Evolutionary conservation across 345 rosid species (phyloP).

Genomic region (Luvunga scandens): DNA sequence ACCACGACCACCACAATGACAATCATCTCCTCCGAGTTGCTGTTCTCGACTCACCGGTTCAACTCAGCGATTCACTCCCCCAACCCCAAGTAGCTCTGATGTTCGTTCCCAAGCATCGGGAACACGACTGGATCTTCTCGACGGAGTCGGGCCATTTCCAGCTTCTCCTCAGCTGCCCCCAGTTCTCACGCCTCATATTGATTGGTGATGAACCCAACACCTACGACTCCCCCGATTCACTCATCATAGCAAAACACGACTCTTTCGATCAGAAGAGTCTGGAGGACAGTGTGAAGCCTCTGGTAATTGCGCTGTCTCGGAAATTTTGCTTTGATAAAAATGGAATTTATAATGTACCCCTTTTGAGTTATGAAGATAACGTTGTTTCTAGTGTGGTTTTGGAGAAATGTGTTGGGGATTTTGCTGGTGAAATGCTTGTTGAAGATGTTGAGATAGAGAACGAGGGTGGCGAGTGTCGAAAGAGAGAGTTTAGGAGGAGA

Average conservation of each 20-base stretch:
- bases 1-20: background rate
- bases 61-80: background rate
- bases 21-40: conserved; percentile 59
- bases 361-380: conserved; percentile 62
- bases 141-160: conserved; percentile 88
- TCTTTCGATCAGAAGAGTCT: conserved; percentile 19
- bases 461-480: conserved; percentile 1
- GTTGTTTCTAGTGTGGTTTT: conserved; percentile 44
- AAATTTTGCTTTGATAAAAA: conserved; percentile 22
- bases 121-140: conserved; percentile 81
- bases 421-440: conserved; percentile 74
- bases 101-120: conserved; percentile 66
- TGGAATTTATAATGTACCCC: conserved; percentile 33
- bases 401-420: conserved; percentile 49
- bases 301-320: conserved; percentile 52
- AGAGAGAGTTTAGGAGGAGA: conserved; percentile 70
- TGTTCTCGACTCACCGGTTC: conserved; percentile 71
- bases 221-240: conserved; percentile 12
- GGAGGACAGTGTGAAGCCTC: conserved; percentile 38
- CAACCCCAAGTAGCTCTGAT: conserved; percentile 56
- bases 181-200: conserved; percentile 61
- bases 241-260: conserved; percentile 8
- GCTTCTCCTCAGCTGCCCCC: conserved; percentile 55
- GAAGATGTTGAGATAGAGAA: conserved; percentile 65
- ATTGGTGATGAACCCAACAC: conserved; percentile 42